Percentiles rank a stretch among this genome's conserved stretches.
Evolutionary conservation across 176 grass and related monocot species (phyloP).

Genomic region (Musa beccarii): DNA sequence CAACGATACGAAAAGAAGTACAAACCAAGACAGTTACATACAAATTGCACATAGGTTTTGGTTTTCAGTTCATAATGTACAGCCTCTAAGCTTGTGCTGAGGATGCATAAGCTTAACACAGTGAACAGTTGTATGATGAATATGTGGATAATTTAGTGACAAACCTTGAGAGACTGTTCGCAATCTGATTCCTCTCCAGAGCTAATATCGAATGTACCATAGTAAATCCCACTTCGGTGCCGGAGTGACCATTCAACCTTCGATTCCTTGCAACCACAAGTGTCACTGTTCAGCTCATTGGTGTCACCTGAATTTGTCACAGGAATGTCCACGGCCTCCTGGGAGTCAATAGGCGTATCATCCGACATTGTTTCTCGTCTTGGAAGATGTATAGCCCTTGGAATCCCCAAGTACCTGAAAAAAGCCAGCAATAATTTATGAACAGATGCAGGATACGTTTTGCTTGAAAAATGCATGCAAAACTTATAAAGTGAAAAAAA

Average conservation of each 20-base stretch:
- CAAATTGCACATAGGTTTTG: not conserved
- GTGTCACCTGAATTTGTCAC: not conserved
- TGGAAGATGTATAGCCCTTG: not conserved
- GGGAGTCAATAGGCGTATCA: conserved; percentile 2
- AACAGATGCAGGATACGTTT: not conserved
- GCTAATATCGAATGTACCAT: conserved; percentile 31
- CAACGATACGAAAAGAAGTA: not conserved
- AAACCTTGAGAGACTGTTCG: conserved; percentile 24
- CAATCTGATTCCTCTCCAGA: conserved; percentile 37
- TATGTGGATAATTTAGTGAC: not conserved
- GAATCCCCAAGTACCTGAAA: not conserved
- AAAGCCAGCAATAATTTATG: not conserved
- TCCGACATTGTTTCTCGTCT: not conserved
- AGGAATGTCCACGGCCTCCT: not conserved
- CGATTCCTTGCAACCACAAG: conserved; percentile 1
- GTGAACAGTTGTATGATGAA: too few species aligned
- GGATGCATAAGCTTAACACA: not conserved
- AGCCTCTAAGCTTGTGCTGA: not conserved
- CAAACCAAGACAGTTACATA: not conserved
- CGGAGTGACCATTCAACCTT: conserved; percentile 25
- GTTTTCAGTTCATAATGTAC: too few species aligned
- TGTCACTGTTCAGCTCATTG: conserved; percentile 1
- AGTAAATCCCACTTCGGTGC: conserved; percentile 22
- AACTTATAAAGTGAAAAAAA: not conserved
- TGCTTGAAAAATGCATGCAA: not conserved